These are phyloP conservation scores for Kalanchoe fedtschenkoi DNA, from an alignment of 164 flowering plant genomes.

Conservation along the genomic window DNA sequence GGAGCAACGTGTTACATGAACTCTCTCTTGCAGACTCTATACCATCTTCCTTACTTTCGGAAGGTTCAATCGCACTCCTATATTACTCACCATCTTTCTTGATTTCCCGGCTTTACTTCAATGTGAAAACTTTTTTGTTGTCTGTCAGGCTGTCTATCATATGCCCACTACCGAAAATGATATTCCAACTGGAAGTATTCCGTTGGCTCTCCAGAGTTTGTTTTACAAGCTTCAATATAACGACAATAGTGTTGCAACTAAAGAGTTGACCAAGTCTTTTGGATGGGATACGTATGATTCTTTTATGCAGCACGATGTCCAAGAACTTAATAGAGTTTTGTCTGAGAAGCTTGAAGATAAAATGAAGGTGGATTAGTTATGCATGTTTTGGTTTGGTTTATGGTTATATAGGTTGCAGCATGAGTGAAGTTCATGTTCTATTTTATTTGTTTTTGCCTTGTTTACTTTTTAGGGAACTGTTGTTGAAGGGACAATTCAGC, in stretches of 20 bases:
- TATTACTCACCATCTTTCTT: neutral
- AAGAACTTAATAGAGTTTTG: constrained; percentile 84
- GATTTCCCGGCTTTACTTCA: neutral
- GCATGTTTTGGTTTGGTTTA: neutral
- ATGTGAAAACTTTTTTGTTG: constrained; percentile 2
- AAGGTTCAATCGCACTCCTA: constrained; percentile 38
- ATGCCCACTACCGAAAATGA: constrained; percentile 97
- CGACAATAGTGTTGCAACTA: constrained; percentile 83
- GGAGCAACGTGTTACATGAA: constrained; percentile 99
- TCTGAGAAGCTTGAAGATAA: constrained; percentile 91
- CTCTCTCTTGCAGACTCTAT: constrained; percentile 79
- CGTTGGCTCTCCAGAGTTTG: constrained; percentile 83
- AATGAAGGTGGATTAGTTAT: constrained; percentile 58
- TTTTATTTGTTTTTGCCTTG: neutral
- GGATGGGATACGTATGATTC: constrained; percentile 98
- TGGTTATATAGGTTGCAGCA: neutral
- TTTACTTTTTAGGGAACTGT: constrained; percentile 64
- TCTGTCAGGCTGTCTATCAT: constrained; percentile 83
- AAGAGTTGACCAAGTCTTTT: constrained; percentile 90
- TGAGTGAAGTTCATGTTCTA: neutral
- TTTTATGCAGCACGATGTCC: constrained; percentile 97
- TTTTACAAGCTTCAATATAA: constrained; percentile 90
- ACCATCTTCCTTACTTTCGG: constrained; percentile 83
- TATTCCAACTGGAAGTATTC: constrained; percentile 84
- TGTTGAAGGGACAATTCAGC: constrained; percentile 90